Base-by-base conservation (phyloP, 352 stramenopile genomes). In the Peronospora destructor region DNA sequence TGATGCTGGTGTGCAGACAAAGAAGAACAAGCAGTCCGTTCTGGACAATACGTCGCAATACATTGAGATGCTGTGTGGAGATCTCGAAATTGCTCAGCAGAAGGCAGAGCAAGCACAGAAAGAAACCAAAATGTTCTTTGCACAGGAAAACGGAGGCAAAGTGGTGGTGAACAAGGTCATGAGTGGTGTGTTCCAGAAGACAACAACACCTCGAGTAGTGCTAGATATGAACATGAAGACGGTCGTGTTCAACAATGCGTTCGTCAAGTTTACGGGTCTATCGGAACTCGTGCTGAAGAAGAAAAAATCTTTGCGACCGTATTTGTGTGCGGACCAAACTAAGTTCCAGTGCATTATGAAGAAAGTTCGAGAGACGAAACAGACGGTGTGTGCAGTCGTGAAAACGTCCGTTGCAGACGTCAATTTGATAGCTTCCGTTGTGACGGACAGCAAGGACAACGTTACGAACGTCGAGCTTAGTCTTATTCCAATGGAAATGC, bases 11-110 rank as follows among this genome's bases (percentile, higher is more conserved):
- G 71, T 87, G 32, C 69, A 79, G 49, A 77, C 66, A n/a, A 87
- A 87, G 65, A 87, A 85, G 65, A 85, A 85, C 64, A 87, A 87
- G 50, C 74, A 87, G 62, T 85, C 73, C 26, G 65, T 87, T 21
- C 45, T 87, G 19, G 73, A 85, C 68, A 87, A 87, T 51, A 65
- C 76, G 0, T 48, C 61, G 19, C 71, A 85, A 59, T 87, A 87
- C 58, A 84, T 87, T 21, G 66, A 70, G 10, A 84, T 85, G 71
- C 52, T 87, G 23, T 72, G 73, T 25, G 79, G 48, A 52, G 76
- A 83, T 53, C 35, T 83, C 39, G 45, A 78, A 26, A 80, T 80
- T 42, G 71, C 71, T 6, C 66, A 80, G 60, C 71, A 83, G 21
- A 83, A 83, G 52, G 71, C 68, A 1, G 71, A 83, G 45, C 63